Base-by-base conservation (phyloP, 495 filamentous ascomycete species). In the Polyplosphaeria fusca region DNA sequence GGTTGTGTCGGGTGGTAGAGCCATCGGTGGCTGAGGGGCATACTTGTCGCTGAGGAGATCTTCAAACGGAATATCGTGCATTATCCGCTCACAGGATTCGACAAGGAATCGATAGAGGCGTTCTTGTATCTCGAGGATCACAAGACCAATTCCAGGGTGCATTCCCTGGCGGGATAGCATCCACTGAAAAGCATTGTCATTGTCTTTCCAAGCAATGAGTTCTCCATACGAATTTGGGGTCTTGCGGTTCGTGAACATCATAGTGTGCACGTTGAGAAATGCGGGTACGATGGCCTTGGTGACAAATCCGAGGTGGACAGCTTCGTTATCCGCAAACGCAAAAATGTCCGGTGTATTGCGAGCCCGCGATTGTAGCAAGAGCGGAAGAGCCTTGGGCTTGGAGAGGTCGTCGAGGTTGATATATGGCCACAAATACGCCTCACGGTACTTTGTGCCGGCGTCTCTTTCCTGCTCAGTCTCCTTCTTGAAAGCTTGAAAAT, bases 321-420 rank as follows among this genome's bases (percentile, higher is more conserved):
- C 51, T 0, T 67, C 58, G n/a, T 63, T 27, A 40, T 82, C 78
- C 0, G 58, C 57, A 2, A 27, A 48, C 1, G 67, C 69, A 60
- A 83, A 83, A 4, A 48, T 28, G 30, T 65, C 65, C 0, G 80
- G 79, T 0, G 35, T 57, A 58, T 79, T 49, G 2, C 78, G 73
- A 13, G 66, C 75, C 1, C 82, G 68, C 0, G 77, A 45, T 26
- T 80, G 76, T 1, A 86, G 59, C 3, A 84, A 67, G 18, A 83
- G 60, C 0, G 72, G 67, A 7, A 84, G 48, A 0, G 66, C 50
- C 40, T 70, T 75, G 0, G 72, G 67, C 18, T 73, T 68, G 11
- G 46, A 45, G 4, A 85, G 65, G 62, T 84, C 80, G 52, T 84
- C 79, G 25, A 77, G 70, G 55, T 85, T 86, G 64, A 84, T 77